These are phyloP conservation scores for Spongiforma sp. DNA, from an alignment of 1,284 basidiomycete species.

Conservation along the genomic window DNA sequence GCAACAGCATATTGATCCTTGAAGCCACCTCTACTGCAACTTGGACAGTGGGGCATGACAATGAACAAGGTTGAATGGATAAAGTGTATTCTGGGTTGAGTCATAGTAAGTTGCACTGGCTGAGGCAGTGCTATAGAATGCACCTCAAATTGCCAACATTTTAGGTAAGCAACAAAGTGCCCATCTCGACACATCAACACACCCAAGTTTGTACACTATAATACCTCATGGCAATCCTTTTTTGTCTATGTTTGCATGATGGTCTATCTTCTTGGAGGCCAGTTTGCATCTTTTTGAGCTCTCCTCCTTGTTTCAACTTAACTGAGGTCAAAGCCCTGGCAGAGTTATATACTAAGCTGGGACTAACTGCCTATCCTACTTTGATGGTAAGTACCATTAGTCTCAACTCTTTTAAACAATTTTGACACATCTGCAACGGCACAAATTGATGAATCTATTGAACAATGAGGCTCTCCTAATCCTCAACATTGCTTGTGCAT, in stretches of 20 bases:
- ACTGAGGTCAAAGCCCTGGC: neutral
- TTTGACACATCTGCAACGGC: neutral
- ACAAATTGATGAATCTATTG: neutral
- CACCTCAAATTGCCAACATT: no score
- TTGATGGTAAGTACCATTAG: neutral
- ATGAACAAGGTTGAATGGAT: no score
- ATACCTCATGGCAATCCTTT: neutral
- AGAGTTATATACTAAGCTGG: neutral
- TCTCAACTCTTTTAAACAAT: neutral
- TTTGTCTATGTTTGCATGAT: neutral
- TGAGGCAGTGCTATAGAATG: no score
- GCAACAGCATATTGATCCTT: neutral
- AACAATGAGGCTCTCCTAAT: neutral
- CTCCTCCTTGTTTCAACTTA: neutral
- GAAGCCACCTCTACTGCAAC: neutral
- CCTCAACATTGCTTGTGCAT: neutral
- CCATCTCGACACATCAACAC: no score
- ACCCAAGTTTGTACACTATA: no score
- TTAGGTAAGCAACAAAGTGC: no score
- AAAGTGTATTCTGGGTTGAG: no score
- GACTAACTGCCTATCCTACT: neutral
- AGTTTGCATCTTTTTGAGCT: neutral
- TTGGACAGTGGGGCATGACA: neutral
- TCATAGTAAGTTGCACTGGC: no score
- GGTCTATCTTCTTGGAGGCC: neutral